Evolutionary conservation across 495 filamentous ascomycete genomes (phyloP).

Genomic region (Podospora sp.): DNA sequence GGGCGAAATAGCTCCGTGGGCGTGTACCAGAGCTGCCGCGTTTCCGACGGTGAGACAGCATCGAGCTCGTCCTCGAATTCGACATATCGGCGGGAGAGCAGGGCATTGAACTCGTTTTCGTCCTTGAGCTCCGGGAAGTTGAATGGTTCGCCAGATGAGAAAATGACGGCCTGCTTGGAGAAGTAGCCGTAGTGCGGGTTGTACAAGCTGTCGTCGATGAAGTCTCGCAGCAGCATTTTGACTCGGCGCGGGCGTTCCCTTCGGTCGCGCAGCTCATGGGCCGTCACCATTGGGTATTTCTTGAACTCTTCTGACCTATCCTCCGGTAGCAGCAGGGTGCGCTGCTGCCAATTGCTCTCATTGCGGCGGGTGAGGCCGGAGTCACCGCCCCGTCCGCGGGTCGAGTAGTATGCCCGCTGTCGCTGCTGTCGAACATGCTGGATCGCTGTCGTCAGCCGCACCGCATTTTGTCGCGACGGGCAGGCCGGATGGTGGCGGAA

Average conservation of each 20-base stretch:
- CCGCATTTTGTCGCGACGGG: conserved; percentile 56
- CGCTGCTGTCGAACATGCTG: conserved; percentile 41
- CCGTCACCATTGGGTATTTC: conserved; percentile 80
- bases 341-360: conserved; percentile 77
- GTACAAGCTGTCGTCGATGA: conserved; percentile 97
- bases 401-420: conserved; percentile 34
- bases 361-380: conserved; percentile 29
- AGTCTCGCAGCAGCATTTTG: conserved; percentile 96
- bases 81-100: conserved; percentile 77
- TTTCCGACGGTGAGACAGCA: conserved; percentile 60
- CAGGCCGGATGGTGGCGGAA: conserved; percentile 77
- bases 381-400: conserved; percentile 29
- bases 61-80: conserved; percentile 91
- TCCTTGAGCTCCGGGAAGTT: conserved; percentile 78
- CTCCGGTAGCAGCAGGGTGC: conserved; percentile 66
- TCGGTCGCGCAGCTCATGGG: conserved; percentile 69
- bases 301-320: conserved; percentile 80
- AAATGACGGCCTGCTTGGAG: conserved; percentile 95
- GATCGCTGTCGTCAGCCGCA: conserved; percentile 43
- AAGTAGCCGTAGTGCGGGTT: conserved; percentile 99
- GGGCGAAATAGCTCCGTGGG: conserved; percentile 96
- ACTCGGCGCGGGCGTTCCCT: conserved; percentile 80
- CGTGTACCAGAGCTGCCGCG: conserved; percentile 96
- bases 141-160: conserved; percentile 91
- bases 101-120: conserved; percentile 76